Base-by-base conservation (phyloP, 1,284 basidiomycete species). In the Calocybe gambosa region DNA sequence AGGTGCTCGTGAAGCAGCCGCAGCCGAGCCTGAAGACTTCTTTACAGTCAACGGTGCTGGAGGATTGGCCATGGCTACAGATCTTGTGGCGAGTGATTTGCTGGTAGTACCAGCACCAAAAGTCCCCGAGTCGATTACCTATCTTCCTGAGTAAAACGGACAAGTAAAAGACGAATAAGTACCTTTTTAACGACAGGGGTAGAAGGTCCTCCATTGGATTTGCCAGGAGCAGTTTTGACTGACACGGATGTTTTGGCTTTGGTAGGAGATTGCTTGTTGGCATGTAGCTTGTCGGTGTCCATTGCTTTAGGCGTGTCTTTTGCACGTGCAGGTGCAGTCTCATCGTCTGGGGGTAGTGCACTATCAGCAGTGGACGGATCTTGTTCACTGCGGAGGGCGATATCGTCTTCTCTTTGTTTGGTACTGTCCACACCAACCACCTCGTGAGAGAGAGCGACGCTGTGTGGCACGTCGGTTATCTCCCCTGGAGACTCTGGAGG, bases 51-150 rank as follows among this genome's bases (percentile, higher is more conserved):
- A 59, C 19, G 74, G 58, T 23, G 69, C 43, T 26, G 67, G 49
- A 21, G 68, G 48, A 23, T 63, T 47, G 38, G 62, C 45, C 50
- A 69, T 50, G 12, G 62, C 55, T 36, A 68, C 50, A 38, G 72
- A 67, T 57, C 77, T 71, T 48, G 74, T 55, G 49, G 71, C 15
- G 10, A 53, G 61, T 53, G 75, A 55, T 62, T 80, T 86, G 45
- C 49, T 38, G 28, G 73, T 67, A 49, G 70, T 56, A 50, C 80
- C 78, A 58, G 74, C 58, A 52, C 80, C 78, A 69, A 83, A 82
- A 53, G 81, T 84, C 55, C 82, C 78, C 50, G 81, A 78, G 63
- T 68, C 80, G 55, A 83, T 68, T 50, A 84, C 73, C 85, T 88
- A 58, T 41, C 21, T 23, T 3, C 36, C 34, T 38, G 43, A 29